Evolutionary conservation across 306 rosid genomes (phyloP).

Genomic region (Dryas octopetala): DNA sequence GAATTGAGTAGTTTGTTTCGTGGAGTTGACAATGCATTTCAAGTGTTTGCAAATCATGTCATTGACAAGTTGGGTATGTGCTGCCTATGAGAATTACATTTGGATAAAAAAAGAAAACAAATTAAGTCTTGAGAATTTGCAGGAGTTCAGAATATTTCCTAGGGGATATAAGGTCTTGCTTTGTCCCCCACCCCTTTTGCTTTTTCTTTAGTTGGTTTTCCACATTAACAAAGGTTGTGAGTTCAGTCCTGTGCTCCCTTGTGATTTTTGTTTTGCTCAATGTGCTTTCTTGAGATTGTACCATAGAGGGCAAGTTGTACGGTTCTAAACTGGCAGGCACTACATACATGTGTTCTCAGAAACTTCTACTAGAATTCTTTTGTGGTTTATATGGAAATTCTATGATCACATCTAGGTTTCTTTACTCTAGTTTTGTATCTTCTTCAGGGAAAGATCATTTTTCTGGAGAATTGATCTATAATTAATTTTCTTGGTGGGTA

Average conservation of each 20-base stretch:
- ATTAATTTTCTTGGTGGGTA: neutral
- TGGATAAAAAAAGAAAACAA: neutral
- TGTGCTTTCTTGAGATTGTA: neutral
- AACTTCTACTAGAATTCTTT: neutral
- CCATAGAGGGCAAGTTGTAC: neutral
- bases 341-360: neutral
- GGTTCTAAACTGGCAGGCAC: neutral
- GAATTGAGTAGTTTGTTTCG: slow-evolving; percentile 87
- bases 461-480: neutral
- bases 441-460: neutral
- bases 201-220: neutral
- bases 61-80: slow-evolving; percentile 74
- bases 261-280: neutral
- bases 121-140: neutral
- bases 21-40: slow-evolving; percentile 96
- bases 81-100: neutral
- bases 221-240: neutral
- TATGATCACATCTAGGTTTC: neutral
- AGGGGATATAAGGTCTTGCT: neutral
- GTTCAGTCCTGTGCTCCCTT: neutral
- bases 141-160: neutral
- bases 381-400: neutral
- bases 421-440: neutral
- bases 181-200: neutral
- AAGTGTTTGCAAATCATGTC: slow-evolving; percentile 69